Percentiles rank a stretch among this genome's conserved stretches.
Conservation (phyloP, 257 asterid species). For the Solanum lycopersicoides region DNA sequence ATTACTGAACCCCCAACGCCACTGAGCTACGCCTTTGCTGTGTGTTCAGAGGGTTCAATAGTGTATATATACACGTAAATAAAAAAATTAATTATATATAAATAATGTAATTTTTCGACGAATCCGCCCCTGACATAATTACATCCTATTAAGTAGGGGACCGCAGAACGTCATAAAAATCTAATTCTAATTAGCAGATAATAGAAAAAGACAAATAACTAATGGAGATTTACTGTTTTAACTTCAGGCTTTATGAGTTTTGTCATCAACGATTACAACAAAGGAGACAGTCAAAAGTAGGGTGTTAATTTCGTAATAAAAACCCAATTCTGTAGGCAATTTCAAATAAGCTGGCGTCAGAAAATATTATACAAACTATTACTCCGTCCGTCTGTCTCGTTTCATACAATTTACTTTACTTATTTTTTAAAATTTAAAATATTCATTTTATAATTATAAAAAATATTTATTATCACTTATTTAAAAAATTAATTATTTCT, state of each 20-base stretch:
- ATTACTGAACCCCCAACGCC: no score
- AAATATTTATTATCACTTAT: no score
- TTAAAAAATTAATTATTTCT: no score
- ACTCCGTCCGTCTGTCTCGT: no score
- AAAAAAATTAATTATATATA: no score
- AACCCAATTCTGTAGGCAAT: conserved; percentile 22
- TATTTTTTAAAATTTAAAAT: no score
- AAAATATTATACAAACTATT: conserved; percentile 33
- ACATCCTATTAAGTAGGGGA: conserved; percentile 4
- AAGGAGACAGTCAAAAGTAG: conserved; percentile 17
- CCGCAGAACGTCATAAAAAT: conserved; percentile 25
- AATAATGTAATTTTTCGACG: no score
- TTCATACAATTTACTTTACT: no score
- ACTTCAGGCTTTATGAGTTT: conserved; percentile 11
- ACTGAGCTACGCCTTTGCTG: no score
- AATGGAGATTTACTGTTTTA: conserved; percentile 28
- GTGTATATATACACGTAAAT: no score
- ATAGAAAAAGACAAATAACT: conserved; percentile 13
- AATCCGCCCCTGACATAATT: neutral
- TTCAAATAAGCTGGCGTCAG: conserved; percentile 32
- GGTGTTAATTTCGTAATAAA: conserved; percentile 54
- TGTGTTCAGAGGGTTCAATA: no score
- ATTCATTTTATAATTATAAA: no score
- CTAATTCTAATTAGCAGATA: conserved; percentile 8
- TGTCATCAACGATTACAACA: conserved; percentile 20